Evolutionary conservation across 495 filamentous ascomycete species (phyloP), one percentile per base, ranked within the genome.

Genomic region (Penicillium salamii): DNA sequence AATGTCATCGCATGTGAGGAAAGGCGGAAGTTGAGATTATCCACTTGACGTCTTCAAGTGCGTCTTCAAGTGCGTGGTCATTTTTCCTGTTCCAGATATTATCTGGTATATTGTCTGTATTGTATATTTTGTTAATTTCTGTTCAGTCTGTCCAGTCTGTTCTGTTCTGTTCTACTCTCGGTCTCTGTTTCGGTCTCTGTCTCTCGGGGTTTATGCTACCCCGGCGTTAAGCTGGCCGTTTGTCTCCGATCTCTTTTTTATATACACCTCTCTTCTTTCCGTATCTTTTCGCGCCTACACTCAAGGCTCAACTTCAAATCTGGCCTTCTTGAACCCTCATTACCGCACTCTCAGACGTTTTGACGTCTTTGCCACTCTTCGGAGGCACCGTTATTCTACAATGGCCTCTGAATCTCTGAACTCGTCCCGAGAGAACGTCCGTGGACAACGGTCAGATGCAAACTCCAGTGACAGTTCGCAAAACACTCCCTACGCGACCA

Each of bases 321-420:
- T 46, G 42, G 42, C 46, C 11, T 32, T 26, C n/a, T n/a, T n/a
- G n/a, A n/a, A n/a, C n/a, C n/a, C n/a, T n/a, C n/a, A n/a, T n/a
- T n/a, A n/a, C n/a, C n/a, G n/a, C n/a, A n/a, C n/a, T n/a, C 37
- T 54, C 45, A 55, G 55, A 36, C 38, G 49, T 26, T 38, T 34
- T 32, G 19, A 51, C 33, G 20, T 54, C 11, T 55, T 64, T 34
- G 54, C 62, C 43, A 61, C 54, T 12, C 31, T 37, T 23, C 42
- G 35, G 3, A 31, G 49, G 31, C 44, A 35, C 12, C 60, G 65
- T 42, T 52, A 59, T 21, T 59, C 58, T 34, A 58, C 68, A 19
- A 76, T 76, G 72, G 57, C 71, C 18, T 73, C 72, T 5, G 68
- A 74, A 62, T 68, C 70, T 11, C 18, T 71, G 21, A 58, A 66